Evolutionary conservation across 768 basidiomycete species (phyloP).

Genomic region (Leccinum truebloodii): DNA sequence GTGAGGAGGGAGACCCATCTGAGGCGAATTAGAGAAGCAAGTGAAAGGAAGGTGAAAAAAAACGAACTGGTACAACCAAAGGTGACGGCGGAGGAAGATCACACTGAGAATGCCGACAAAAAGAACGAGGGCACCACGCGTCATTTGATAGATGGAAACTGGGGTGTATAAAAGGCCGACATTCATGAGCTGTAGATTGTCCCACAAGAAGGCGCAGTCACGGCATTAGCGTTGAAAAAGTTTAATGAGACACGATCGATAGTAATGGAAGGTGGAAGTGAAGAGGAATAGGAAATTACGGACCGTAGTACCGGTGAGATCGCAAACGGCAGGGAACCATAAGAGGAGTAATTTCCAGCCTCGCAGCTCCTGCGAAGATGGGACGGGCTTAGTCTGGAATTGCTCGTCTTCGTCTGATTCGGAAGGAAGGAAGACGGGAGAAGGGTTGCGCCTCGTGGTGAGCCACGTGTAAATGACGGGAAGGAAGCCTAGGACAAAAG

Average conservation of each 20-base stretch:
- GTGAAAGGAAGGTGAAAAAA: constrained; percentile 7
- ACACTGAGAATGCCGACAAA: constrained; percentile 93
- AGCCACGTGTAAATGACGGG: constrained; percentile 77
- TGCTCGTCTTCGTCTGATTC: constrained; percentile 48
- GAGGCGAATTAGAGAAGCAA: constrained; percentile 4
- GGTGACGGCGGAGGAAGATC: constrained; percentile 80
- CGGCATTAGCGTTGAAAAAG: constrained; percentile 20
- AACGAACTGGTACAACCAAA: constrained; percentile 83
- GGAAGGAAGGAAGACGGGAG: constrained; percentile 55
- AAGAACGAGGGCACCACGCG: constrained; percentile 86
- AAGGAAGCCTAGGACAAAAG: constrained; percentile 65
- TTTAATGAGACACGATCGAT: constrained; percentile 7
- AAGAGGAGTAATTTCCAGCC: constrained; percentile 76
- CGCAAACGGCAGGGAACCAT: constrained; percentile 87
- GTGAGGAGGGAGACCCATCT: constrained; percentile 91
- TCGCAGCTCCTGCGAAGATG: constrained; percentile 45
- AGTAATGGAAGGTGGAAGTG: constrained; percentile 11
- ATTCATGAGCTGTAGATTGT: constrained; percentile 73
- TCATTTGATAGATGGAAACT: constrained; percentile 98
- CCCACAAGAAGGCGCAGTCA: constrained; percentile 13
- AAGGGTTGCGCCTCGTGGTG: constrained; percentile 43
- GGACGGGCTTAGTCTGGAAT: constrained; percentile 34
- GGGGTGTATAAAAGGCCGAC: constrained; percentile 94
- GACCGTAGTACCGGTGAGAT: constrained; percentile 89
- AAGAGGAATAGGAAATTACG: constrained; percentile 35